Conservation (phyloP, 2,329 filamentous ascomycete genomes). For the Monosporascus sp. region DNA sequence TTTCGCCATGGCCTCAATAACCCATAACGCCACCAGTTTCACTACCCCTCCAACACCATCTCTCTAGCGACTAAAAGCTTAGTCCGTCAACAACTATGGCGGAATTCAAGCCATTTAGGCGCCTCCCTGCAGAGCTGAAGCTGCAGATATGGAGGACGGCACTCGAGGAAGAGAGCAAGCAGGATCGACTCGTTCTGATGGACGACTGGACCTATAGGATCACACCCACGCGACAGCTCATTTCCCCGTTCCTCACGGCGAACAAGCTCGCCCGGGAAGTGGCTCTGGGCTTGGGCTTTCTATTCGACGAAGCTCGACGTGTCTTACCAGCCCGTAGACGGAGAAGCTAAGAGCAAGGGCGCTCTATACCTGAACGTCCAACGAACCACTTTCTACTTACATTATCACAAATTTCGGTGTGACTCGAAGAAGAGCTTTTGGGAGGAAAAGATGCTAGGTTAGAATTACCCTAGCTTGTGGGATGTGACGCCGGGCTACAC, state of each 20-base stretch:
- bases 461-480: too few species aligned
- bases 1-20: too few species aligned
- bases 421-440: too few species aligned
- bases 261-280: neutral
- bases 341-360: neutral
- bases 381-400: too few species aligned
- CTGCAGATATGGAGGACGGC: neutral
- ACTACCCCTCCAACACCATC: too few species aligned
- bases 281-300: neutral
- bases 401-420: too few species aligned
- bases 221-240: neutral
- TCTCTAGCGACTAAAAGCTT: too few species aligned
- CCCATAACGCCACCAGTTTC: too few species aligned
- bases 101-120: neutral
- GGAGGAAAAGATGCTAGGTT: too few species aligned
- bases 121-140: neutral
- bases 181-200: neutral
- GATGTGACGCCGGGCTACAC: too few species aligned
- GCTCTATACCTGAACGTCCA: neutral
- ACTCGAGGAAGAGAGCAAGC: neutral
- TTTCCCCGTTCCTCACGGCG: neutral
- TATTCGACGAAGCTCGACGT: neutral
- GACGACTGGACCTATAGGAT: neutral
- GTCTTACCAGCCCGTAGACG: neutral
- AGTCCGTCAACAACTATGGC: too few species aligned